Conservation (phyloP, 371 early-diverging fungal genomes). For the Apophysomyces sp. region DNA sequence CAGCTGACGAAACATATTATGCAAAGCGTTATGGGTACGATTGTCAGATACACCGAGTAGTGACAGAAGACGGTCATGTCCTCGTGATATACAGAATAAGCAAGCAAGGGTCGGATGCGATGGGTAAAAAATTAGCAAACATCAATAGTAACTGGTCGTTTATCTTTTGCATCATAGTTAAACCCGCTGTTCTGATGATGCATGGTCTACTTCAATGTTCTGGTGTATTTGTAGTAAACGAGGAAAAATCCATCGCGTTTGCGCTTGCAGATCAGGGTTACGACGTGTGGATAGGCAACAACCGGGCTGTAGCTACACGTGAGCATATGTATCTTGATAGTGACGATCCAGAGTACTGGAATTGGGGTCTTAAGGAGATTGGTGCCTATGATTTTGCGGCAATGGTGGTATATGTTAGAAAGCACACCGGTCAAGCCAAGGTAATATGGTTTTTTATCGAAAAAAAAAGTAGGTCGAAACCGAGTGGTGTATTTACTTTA, state of each 20-base stretch:
- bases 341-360: conserved; percentile 51
- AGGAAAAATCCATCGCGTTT: conserved; percentile 53
- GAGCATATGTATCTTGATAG: conserved; percentile 27
- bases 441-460: conserved; percentile 8
- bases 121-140: neutral
- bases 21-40: conserved; percentile 38
- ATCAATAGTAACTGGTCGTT: neutral
- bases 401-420: conserved; percentile 41
- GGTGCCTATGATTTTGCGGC: conserved; percentile 48
- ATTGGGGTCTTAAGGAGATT: conserved; percentile 57
- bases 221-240: conserved; percentile 56
- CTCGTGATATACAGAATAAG: conserved; percentile 36
- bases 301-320: conserved; percentile 26
- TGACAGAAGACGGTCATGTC: conserved; percentile 49
- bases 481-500: too few species aligned
- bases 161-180: conserved; percentile 12
- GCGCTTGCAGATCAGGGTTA: conserved; percentile 48
- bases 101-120: conserved; percentile 10
- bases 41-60: conserved; percentile 28
- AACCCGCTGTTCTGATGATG: conserved; percentile 48
- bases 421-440: conserved; percentile 24
- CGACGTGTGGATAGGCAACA: conserved; percentile 58
- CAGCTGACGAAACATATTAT: conserved; percentile 35
- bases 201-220: conserved; percentile 66
- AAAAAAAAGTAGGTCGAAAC: too few species aligned